Conservation (phyloP, 345 rosid genomes). For the Ceriops decandra region DNA sequence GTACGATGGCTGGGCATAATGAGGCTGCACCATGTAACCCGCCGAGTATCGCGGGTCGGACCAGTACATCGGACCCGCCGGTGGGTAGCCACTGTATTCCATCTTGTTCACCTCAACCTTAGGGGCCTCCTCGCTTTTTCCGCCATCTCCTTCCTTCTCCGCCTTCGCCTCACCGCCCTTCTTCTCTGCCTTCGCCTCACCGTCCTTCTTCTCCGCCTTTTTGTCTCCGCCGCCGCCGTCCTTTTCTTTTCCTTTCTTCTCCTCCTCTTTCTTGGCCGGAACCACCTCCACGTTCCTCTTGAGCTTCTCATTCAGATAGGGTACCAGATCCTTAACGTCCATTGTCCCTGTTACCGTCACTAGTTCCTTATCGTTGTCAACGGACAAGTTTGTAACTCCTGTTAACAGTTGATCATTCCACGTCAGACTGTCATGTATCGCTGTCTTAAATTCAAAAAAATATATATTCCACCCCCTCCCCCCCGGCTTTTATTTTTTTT, state of each 20-base stretch:
- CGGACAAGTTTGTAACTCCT: constrained; percentile 60
- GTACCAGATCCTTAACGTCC: constrained; percentile 51
- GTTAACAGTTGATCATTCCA: constrained; percentile 9
- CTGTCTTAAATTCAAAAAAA: background rate
- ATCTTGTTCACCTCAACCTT: constrained; percentile 33
- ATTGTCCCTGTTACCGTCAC: constrained; percentile 72
- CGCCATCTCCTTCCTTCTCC: constrained; percentile 3
- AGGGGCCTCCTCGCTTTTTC: background rate
- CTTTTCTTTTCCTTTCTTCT: constrained; percentile 12
- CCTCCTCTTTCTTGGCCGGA: constrained; percentile 47
- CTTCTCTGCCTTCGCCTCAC: constrained; percentile 37
- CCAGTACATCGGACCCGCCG: constrained; percentile 39
- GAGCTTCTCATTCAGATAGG: constrained; percentile 54
- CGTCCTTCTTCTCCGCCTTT: constrained; percentile 26
- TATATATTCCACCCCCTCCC: too few relatives aligned
- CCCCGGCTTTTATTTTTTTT: too few relatives aligned
- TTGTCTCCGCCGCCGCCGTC: constrained; percentile 30
- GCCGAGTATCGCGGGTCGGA: constrained; percentile 35
- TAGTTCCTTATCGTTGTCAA: constrained; percentile 59
- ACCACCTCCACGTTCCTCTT: constrained; percentile 63
- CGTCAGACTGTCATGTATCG: constrained; percentile 9
- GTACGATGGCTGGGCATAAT: constrained; percentile 20
- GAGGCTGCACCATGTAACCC: constrained; percentile 31
- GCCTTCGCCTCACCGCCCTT: constrained; percentile 21
- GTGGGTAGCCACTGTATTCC: constrained; percentile 28